Evolutionary conservation across 805 yeast genomes (phyloP), one percentile per base, ranked within the genome.

Genomic region (Candida methanosorbosa): DNA sequence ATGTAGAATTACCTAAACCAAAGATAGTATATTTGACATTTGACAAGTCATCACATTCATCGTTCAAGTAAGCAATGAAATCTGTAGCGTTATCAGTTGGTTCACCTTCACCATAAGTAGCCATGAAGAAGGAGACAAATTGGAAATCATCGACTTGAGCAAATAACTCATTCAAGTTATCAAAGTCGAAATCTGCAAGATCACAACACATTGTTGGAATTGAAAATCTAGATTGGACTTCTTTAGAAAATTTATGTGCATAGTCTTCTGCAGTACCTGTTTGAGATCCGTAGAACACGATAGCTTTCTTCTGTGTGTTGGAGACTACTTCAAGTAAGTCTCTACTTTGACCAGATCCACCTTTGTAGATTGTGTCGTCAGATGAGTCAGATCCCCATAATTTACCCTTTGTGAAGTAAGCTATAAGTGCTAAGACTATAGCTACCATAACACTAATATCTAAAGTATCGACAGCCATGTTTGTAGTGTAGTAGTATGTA

Each of bases 181-280:
- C 95, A 50, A 70, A 81, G 45, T 90, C 97, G 52, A 78, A 87
- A 51, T 84, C 90, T 29, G 88, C 94, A 34, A 87, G 69, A 58
- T 90, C 97, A 8, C 81, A 92, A 38, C 81, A 75, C 81, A 92
- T 75, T 3, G 90, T 76, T 43, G 78, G 75, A 46, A 92, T 68
- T 30, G 88, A 85, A 54, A 81, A 88, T 55, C 81, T 73, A 19
- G 94, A 67, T 46, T 78, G 75, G 49, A 90, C 75, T 56, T 92
- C 98, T 54, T 88, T 87, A 32, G 95, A 77, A 46, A 87, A 78
- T 54, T 90, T 84, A 47, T 81, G 74, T 15, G 97, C 94, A 50
- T 87, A 90, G 53, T 92, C 98, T 62, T 92, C 98, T 29, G 97
- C 95, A 14, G 98, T 92, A 43, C 98, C 98, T 5, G 98, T 92